Evolutionary conservation across 257 asterid species (phyloP).

Genomic region (Ajuga chamaepitys): DNA sequence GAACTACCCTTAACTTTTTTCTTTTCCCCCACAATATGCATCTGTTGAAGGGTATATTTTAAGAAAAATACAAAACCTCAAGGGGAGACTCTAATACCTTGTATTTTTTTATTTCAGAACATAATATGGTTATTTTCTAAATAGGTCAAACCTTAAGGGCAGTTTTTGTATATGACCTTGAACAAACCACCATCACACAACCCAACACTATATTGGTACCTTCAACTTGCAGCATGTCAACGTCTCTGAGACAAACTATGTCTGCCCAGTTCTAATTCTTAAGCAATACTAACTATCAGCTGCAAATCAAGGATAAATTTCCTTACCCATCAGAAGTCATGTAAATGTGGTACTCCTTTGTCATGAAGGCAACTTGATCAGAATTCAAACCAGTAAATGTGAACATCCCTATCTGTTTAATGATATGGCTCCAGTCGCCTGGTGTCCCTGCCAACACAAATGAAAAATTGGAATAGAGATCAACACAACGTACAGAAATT

Average conservation of each 20-base stretch:
- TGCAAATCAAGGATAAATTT: background rate
- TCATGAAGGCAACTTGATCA: conserved; percentile 74
- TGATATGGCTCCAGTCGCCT: conserved; percentile 86
- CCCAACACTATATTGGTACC: too few species aligned
- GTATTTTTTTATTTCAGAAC: too few species aligned
- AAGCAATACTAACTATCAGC: background rate
- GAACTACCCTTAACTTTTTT: too few species aligned
- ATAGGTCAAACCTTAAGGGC: too few species aligned
- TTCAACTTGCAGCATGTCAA: too few species aligned
- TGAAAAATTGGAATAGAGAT: background rate
- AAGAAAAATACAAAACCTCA: too few species aligned
- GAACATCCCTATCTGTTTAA: conserved; percentile 87
- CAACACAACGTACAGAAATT: background rate
- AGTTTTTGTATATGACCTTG: too few species aligned
- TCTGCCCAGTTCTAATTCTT: background rate
- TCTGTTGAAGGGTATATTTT: too few species aligned
- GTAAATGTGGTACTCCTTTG: conserved; percentile 68
- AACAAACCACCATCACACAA: too few species aligned
- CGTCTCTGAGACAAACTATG: background rate
- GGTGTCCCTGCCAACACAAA: conserved; percentile 53
- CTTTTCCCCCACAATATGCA: too few species aligned
- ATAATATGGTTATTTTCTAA: too few species aligned
- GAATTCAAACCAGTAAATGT: conserved; percentile 68
- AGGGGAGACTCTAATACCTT: too few species aligned
- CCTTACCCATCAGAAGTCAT: conserved; percentile 89